Conservation (phyloP, 2,329 filamentous ascomycete species). For the Periconia digitata region DNA sequence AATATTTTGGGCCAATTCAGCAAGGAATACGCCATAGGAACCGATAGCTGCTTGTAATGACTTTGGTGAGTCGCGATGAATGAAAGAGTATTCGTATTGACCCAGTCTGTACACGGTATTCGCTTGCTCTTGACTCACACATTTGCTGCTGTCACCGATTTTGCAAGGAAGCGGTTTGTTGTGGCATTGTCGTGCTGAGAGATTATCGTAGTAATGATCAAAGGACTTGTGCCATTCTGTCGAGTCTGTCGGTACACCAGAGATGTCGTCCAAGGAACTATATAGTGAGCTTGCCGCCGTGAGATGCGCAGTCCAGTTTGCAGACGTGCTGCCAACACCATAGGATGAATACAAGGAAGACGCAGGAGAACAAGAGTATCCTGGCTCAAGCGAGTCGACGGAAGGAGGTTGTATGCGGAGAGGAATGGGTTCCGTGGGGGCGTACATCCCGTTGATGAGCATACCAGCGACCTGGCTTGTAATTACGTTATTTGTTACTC, state of each 20-base stretch:
- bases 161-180: slow-evolving; percentile 71
- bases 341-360: slow-evolving; percentile 48
- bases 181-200: slow-evolving; percentile 78
- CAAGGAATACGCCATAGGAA: slow-evolving; percentile 72
- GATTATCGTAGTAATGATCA: slow-evolving; percentile 85
- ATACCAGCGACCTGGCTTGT: slow-evolving; percentile 79
- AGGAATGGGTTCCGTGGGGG: slow-evolving; percentile 25
- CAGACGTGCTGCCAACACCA: slow-evolving; percentile 46
- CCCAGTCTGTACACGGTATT: slow-evolving; percentile 74
- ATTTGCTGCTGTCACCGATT: slow-evolving; percentile 53
- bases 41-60: slow-evolving; percentile 64
- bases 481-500: slow-evolving; percentile 81
- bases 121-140: slow-evolving; percentile 64
- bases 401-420: slow-evolving; percentile 54
- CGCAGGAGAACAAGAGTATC: slow-evolving; percentile 65
- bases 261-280: slow-evolving; percentile 64
- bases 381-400: slow-evolving; percentile 73
- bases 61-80: slow-evolving; percentile 68
- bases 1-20: slow-evolving; percentile 69
- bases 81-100: slow-evolving; percentile 77
- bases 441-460: slow-evolving; percentile 68
- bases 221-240: slow-evolving; percentile 69
- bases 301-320: slow-evolving; percentile 66
- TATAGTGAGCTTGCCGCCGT: slow-evolving; percentile 59
- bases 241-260: slow-evolving; percentile 61